These are phyloP conservation scores for Podaxis sp. DNA, from an alignment of 768 basidiomycete genomes.

Conservation along the genomic window DNA sequence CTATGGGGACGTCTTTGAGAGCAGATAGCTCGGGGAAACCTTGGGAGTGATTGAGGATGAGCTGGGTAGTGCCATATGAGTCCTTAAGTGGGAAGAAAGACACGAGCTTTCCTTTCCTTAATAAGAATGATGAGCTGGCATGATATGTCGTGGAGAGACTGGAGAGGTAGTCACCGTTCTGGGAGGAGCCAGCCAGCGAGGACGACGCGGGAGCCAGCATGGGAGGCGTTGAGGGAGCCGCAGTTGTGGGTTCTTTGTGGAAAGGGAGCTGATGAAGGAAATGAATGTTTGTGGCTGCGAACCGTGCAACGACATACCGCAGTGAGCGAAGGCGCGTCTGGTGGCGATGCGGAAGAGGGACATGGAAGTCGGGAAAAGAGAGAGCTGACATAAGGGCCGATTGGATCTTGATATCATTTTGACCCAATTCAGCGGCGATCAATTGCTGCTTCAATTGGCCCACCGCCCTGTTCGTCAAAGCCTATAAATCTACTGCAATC, in stretches of 20 bases:
- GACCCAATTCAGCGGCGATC: conserved; percentile 35
- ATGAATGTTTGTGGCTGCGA: conserved; percentile 6
- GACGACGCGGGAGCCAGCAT: conserved; percentile 60
- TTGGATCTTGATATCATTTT: conserved; percentile 14
- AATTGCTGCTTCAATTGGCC: conserved; percentile 29
- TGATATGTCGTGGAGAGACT: conserved; percentile 30
- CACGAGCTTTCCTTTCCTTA: conserved; percentile 68
- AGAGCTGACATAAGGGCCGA: conserved; percentile 18
- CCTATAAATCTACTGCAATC: conserved; percentile 17
- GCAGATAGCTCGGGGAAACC: conserved; percentile 22
- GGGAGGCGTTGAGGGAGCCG: conserved; percentile 49
- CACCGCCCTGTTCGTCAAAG: conserved; percentile 21
- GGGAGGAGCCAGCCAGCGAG: conserved; percentile 83
- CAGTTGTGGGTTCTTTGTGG: conserved; percentile 64
- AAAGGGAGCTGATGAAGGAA: conserved; percentile 49
- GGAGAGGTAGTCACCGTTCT: conserved; percentile 62
- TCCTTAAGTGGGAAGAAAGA: conserved; percentile 90
- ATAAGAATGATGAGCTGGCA: conserved; percentile 34
- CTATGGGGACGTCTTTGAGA: conserved; percentile 67
- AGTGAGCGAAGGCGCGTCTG: conserved; percentile 26
- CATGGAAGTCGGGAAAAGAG: conserved; percentile 16
- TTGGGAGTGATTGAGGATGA: conserved; percentile 58
- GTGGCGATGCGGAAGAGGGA: conserved; percentile 11
- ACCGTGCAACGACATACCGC: conserved; percentile 32
- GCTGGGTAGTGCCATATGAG: conserved; percentile 73